These are phyloP conservation scores for Podaxis pistillaris DNA, from an alignment of 768 basidiomycete species.

Conservation along the genomic window DNA sequence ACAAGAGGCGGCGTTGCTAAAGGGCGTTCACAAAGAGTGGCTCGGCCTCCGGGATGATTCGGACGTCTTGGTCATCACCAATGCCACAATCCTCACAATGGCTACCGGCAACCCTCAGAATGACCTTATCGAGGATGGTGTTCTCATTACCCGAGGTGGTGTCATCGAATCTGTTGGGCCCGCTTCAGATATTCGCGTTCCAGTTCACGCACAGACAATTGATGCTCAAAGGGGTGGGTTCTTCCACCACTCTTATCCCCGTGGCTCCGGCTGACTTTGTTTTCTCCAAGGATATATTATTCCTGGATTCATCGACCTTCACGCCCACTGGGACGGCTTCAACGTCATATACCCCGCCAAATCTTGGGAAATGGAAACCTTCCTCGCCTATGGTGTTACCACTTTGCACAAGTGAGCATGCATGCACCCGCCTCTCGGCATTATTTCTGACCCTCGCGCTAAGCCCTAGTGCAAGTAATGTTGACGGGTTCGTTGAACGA, in stretches of 20 bases:
- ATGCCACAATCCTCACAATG: constrained; percentile 74
- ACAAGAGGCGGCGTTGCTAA: constrained; percentile 37
- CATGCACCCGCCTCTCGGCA: not conserved
- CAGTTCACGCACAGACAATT: constrained; percentile 38
- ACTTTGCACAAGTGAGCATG: constrained; percentile 70
- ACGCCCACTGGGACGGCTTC: constrained; percentile 72
- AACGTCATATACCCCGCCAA: constrained; percentile 51
- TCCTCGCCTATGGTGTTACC: constrained; percentile 75
- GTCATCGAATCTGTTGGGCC: constrained; percentile 51
- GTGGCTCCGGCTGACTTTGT: not conserved
- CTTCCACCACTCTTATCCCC: not conserved
- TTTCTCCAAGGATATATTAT: constrained; percentile 51
- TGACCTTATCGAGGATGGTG: constrained; percentile 54
- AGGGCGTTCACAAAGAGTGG: constrained; percentile 20
- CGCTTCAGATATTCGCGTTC: constrained; percentile 28
- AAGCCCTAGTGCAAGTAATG: constrained; percentile 66
- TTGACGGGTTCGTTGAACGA: constrained; percentile 63
- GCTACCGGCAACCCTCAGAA: constrained; percentile 43
- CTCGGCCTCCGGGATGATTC: constrained; percentile 24
- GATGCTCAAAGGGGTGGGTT: constrained; percentile 61
- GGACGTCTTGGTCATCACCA: constrained; percentile 56
- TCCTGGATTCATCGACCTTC: constrained; percentile 75
- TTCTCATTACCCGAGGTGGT: constrained; percentile 54
- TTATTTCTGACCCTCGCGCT: not conserved
- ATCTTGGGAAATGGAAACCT: constrained; percentile 75